phyloP scores from a whole-genome alignment of 1,139 yeast genomes.

The Kodamaea derodonti region DNA sequence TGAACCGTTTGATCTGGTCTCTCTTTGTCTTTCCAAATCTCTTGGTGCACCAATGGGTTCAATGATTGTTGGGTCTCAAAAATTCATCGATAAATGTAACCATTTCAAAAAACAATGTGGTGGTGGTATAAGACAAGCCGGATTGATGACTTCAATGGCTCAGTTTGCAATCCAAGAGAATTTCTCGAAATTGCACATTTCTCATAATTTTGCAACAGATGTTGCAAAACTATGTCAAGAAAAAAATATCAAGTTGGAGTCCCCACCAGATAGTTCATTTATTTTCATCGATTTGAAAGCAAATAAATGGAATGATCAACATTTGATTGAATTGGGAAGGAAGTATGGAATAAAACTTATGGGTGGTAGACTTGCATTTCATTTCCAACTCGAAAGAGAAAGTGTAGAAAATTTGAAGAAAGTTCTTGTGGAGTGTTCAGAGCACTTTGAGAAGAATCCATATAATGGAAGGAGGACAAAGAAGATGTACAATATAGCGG shows the following conservation, averaged over 20 bases:
- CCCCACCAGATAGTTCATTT: constrained; percentile 41
- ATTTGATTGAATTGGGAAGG: constrained; percentile 52
- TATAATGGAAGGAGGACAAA: constrained; percentile 19
- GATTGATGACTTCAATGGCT: constrained; percentile 41
- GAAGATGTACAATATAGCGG: constrained; percentile 26
- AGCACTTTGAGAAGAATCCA: constrained; percentile 34
- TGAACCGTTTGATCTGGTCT: constrained; percentile 40
- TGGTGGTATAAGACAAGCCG: constrained; percentile 48
- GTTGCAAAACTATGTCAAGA: constrained; percentile 60
- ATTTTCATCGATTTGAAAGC: constrained; percentile 38
- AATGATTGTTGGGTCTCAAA: constrained; percentile 32
- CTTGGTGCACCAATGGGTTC: constrained; percentile 49
- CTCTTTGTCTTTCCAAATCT: constrained; percentile 43
- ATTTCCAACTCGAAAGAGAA: constrained; percentile 68
- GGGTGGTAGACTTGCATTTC: constrained; percentile 82
- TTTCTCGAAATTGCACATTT: constrained; percentile 34
- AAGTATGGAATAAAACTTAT: constrained; percentile 56
- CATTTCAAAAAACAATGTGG: constrained; percentile 47
- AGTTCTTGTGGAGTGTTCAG: constrained; percentile 56
- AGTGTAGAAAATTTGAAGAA: constrained; percentile 63
- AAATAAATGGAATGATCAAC: constrained; percentile 40
- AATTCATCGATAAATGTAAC: constrained; percentile 39
- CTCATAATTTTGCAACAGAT: constrained; percentile 66
- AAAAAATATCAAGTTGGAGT: constrained; percentile 37
- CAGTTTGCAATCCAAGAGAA: constrained; percentile 39